Evolutionary conservation across 164 flowering plant species (phyloP).

Genomic region (Taxillus chinensis): DNA sequence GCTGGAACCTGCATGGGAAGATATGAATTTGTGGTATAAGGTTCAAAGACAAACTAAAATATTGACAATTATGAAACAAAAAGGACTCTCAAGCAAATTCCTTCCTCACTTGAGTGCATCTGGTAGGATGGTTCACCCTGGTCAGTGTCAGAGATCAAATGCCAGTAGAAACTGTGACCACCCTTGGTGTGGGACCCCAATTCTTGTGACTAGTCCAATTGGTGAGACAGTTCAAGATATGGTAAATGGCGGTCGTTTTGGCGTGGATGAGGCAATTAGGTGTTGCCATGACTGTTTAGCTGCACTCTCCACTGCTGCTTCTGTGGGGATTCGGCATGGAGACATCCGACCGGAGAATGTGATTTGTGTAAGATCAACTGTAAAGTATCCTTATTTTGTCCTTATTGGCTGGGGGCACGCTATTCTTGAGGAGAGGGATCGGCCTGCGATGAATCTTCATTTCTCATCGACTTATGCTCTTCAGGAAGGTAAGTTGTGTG

Average conservation of each 20-base stretch:
- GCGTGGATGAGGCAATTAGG: constrained; percentile 52
- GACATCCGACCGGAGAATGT: constrained; percentile 77
- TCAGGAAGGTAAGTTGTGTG: constrained; percentile 85
- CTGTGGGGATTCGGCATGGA: constrained; percentile 70
- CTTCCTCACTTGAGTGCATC: constrained; percentile 70
- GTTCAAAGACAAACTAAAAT: constrained; percentile 91
- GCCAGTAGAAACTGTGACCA: constrained; percentile 65
- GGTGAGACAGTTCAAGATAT: constrained; percentile 56
- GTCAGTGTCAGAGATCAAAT: constrained; percentile 52
- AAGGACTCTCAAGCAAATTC: constrained; percentile 64
- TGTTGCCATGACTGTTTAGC: constrained; percentile 82
- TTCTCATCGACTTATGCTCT: constrained; percentile 82
- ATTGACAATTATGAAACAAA: constrained; percentile 62
- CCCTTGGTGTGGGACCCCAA: constrained; percentile 90
- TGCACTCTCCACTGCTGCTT: constrained; percentile 53
- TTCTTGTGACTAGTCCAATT: constrained; percentile 67
- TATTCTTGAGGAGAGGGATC: constrained; percentile 77
- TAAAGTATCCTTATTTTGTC: constrained; percentile 41
- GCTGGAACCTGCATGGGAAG: constrained; percentile 86
- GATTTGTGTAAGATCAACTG: constrained; percentile 40
- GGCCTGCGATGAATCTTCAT: constrained; percentile 80
- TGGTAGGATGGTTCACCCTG: constrained; percentile 74
- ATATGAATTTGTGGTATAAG: constrained; percentile 87
- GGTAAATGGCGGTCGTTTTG: constrained; percentile 42
- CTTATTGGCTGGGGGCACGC: constrained; percentile 95